These are phyloP conservation scores for Platismatia glauca DNA, from an alignment of 495 filamentous ascomycete genomes.

Conservation along the genomic window DNA sequence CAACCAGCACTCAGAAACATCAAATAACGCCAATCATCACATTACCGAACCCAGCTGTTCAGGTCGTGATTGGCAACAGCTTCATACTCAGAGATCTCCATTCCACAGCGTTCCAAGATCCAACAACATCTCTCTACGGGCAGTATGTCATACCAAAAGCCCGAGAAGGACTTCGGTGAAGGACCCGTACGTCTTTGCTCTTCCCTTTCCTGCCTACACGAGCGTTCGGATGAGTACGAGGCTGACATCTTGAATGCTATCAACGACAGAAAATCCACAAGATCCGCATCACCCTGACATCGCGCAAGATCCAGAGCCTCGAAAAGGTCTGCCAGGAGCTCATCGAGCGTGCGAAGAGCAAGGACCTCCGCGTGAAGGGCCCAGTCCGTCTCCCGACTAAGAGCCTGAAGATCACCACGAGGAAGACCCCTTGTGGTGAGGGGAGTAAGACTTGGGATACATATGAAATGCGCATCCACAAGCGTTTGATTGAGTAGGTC, in stretches of 20 bases:
- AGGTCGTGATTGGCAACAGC: constrained; percentile 49
- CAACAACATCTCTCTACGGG: constrained; percentile 16
- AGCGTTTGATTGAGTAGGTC: constrained; percentile 87
- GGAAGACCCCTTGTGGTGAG: constrained; percentile 97
- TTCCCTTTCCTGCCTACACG: neutral
- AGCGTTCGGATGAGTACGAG: neutral
- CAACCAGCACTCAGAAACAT: constrained; percentile 17
- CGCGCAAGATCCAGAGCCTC: constrained; percentile 81
- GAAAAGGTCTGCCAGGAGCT: constrained; percentile 99
- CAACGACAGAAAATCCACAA: constrained; percentile 76
- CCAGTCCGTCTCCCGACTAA: constrained; percentile 98
- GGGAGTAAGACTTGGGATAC: constrained; percentile 99
- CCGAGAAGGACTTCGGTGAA: constrained; percentile 84
- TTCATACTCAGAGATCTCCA: constrained; percentile 9
- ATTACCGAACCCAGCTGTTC: constrained; percentile 65
- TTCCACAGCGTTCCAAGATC: neutral
- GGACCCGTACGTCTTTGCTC: constrained; percentile 51
- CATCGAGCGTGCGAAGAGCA: constrained; percentile 96
- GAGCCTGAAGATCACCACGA: constrained; percentile 88
- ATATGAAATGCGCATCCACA: constrained; percentile 99
- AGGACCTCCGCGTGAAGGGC: constrained; percentile 97
- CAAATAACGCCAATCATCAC: constrained; percentile 60
- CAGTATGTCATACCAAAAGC: constrained; percentile 93
- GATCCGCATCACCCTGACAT: constrained; percentile 97
- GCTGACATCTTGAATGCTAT: neutral